These are phyloP conservation scores for Selaginella moellendorffii DNA, from an alignment of 75 land plant species.

Conservation along the genomic window DNA sequence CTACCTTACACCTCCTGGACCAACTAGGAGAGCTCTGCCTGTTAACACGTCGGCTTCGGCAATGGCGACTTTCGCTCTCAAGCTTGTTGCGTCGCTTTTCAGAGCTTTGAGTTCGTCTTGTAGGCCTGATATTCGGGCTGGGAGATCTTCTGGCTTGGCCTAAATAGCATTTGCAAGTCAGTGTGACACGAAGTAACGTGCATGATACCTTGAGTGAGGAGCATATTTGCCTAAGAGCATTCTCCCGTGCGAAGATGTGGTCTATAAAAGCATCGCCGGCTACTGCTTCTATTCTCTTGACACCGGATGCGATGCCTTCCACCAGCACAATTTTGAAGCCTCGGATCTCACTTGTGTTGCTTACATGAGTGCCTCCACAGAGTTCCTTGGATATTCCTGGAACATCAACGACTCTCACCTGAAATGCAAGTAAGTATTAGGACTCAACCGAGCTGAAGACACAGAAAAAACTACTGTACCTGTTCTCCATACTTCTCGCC, in stretches of 20 bases:
- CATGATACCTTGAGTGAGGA: constrained; percentile 49
- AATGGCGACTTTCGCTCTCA: constrained; percentile 44
- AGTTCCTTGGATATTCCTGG: constrained; percentile 92
- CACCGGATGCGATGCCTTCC: constrained; percentile 89
- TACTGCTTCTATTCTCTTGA: constrained; percentile 93
- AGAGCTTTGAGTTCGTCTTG: constrained; percentile 51
- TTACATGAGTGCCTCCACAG: constrained; percentile 97
- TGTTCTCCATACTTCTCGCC: constrained; percentile 92
- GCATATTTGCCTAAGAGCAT: constrained; percentile 47
- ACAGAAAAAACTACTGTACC: constrained; percentile 45
- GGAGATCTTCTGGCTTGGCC: constrained; percentile 85
- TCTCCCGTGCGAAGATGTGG: constrained; percentile 55
- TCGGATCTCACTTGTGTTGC: constrained; percentile 73
- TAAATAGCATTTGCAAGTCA: constrained; percentile 8
- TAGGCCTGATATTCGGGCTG: constrained; percentile 41
- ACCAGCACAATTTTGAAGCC: constrained; percentile 86
- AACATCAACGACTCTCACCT: constrained; percentile 89
- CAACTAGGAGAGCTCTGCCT: constrained; percentile 38
- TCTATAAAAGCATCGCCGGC: constrained; percentile 88
- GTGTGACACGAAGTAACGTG: neutral
- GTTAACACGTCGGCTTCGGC: constrained; percentile 52
- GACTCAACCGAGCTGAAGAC: neutral
- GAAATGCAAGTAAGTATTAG: constrained; percentile 6
- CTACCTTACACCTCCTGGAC: constrained; percentile 49
- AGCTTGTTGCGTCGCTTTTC: constrained; percentile 43